Evolutionary conservation across 352 stramenopile genomes (phyloP), one percentile per base, ranked within the genome.

Genomic region (Thraustotheca clavata): DNA sequence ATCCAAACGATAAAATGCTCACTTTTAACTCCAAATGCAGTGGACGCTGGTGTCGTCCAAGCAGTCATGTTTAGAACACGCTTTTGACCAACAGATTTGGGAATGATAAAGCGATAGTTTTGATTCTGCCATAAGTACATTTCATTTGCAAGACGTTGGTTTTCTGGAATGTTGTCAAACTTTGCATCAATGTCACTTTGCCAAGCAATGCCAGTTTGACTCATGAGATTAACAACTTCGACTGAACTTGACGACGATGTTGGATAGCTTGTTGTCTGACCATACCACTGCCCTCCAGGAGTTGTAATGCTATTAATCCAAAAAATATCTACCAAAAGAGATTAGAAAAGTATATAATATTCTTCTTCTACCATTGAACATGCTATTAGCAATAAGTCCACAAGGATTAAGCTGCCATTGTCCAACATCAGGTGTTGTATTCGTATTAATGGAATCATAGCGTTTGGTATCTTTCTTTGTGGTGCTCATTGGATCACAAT

Each of bases 1-100:
- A 99, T 99, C 97, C 97, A 99, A 18, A 99, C 96, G 43, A 99
- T 98, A 78, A 99, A 99, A 76, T 99, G 97, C 76, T 99, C 97
- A 75, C 99, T 95, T 62, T 96, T 87, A 8, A 99, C 96, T 34
- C 95, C 94, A 59, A 73, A 91, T n/a, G 43, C 43, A 11, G 77
- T 73, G 26, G 76, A 67, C 26, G 79, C 71, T 12, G 48, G 36
- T 4, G 73, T 82, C 18, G 84, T 94, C 84, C 84, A 94, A 47
- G 83, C 82, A 24, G 84, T 94, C 75, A 83, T 77, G 68, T 94
- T 94, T 12, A 77, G 69, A 47, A 86, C 76, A 7, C 80, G 34
- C 12, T 68, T 52, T 67, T 91, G 76, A 8, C 73, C 73, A 16
- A 70, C 49, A 68, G 76, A 76, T 73, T 77, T 86, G n/a, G 82